Conservation (phyloP, 108 stramenopile genomes). For the Discostella stelligeroides region DNA sequence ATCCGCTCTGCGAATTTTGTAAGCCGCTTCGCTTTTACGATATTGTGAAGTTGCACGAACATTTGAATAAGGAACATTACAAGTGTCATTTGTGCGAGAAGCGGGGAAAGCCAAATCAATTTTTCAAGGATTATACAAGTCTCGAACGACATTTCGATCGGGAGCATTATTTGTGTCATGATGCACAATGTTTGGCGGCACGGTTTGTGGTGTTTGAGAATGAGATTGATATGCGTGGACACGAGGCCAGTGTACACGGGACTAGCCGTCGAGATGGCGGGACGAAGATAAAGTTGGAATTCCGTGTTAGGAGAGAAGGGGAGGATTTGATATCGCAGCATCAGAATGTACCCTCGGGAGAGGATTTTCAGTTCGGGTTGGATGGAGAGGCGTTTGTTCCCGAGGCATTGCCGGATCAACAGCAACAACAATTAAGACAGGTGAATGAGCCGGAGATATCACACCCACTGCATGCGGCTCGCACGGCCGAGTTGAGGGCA, state of each 20-base stretch:
- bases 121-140: conserved; percentile 77
- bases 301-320: conserved; percentile 65
- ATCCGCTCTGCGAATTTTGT: conserved; percentile 90
- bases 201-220: conserved; percentile 87
- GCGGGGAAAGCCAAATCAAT: conserved; percentile 76
- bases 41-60: conserved; percentile 72
- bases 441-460: conserved; percentile 53
- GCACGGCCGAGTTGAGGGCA: conserved; percentile 79
- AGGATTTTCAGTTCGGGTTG: conserved; percentile 74
- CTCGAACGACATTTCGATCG: conserved; percentile 84
- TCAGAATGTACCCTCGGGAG: conserved; percentile 44
- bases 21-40: conserved; percentile 80
- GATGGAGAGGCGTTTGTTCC: conserved; percentile 92
- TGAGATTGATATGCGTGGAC: conserved; percentile 83
- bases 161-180: conserved; percentile 81
- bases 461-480: conserved; percentile 73
- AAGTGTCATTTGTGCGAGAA: conserved; percentile 88
- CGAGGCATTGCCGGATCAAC: conserved; percentile 54
- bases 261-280: conserved; percentile 53
- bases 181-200: conserved; percentile 74
- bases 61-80: conserved; percentile 90
- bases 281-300: conserved; percentile 81
- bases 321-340: conserved; percentile 42
- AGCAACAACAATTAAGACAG: conserved; percentile 37
- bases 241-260: conserved; percentile 73